These are phyloP conservation scores for Venturia aucupariae DNA, from an alignment of 2,329 filamentous ascomycete genomes.

Conservation along the genomic window DNA sequence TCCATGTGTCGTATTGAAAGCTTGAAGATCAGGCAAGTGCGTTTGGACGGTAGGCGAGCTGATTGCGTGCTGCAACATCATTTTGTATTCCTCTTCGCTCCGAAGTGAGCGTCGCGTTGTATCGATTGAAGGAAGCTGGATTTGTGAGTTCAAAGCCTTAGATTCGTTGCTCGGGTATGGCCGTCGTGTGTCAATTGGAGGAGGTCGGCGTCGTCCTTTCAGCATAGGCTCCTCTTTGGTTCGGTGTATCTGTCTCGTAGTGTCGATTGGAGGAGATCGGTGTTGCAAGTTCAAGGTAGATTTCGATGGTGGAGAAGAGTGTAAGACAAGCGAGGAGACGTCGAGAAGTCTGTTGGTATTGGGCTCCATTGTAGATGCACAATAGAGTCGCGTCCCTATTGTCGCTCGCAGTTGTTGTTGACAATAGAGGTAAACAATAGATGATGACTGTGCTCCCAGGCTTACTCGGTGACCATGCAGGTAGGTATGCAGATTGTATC, in stretches of 20 bases:
- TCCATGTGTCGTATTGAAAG: not conserved
- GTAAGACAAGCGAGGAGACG: not conserved
- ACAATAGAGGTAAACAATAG: not conserved
- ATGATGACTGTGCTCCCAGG: not conserved
- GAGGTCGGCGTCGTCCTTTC: not conserved
- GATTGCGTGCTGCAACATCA: slow-evolving; percentile 5
- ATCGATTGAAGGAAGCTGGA: not conserved
- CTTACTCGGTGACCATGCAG: not conserved
- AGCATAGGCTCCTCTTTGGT: not conserved
- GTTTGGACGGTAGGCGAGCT: not conserved
- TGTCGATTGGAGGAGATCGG: not conserved
- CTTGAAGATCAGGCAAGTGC: slow-evolving; percentile 6
- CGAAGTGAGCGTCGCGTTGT: not conserved
- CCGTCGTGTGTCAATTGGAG: not conserved
- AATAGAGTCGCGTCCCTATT: not conserved
- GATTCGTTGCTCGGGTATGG: not conserved
- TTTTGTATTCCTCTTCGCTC: slow-evolving; percentile 1
- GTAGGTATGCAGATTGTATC: not conserved
- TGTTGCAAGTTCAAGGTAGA: not conserved
- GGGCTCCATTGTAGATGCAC: not conserved
- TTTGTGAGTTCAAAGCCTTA: not conserved
- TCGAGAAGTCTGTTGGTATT: not conserved
- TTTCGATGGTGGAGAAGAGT: not conserved
- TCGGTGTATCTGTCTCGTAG: not conserved
- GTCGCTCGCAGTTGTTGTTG: not conserved